phyloP scores from a whole-genome alignment of 129 eudicot species.

The Chrysanthemum lavandulifolium region DNA sequence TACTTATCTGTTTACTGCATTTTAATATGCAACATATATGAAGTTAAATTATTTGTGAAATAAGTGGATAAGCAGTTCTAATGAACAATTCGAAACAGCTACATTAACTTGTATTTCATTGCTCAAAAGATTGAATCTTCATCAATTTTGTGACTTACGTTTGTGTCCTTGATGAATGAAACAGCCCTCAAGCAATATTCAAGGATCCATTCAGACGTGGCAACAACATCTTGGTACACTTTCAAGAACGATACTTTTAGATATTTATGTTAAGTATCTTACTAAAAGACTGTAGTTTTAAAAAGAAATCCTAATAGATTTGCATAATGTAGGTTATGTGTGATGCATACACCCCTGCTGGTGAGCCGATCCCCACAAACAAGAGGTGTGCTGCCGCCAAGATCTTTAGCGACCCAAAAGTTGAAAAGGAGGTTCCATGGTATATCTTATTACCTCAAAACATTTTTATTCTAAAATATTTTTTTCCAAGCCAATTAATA shows the following conservation, averaged over 20 bases:
- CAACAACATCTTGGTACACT: constrained; percentile 68
- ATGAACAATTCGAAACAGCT: too few relatives aligned
- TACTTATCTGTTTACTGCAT: too few relatives aligned
- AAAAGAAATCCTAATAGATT: background rate
- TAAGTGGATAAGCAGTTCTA: too few relatives aligned
- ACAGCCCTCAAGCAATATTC: constrained; percentile 97
- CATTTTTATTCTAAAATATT: too few relatives aligned
- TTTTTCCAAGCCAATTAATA: background rate
- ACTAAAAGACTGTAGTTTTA: too few relatives aligned
- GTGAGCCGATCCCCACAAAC: constrained; percentile 93
- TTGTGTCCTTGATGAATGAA: constrained; percentile 19
- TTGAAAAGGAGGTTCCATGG: constrained; percentile 84
- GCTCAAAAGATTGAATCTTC: too few relatives aligned
- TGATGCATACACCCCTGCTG: constrained; percentile 93
- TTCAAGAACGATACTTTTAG: background rate
- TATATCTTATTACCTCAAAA: constrained; percentile 21
- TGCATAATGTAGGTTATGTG: constrained; percentile 68
- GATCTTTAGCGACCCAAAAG: constrained; percentile 74
- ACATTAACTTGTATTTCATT: too few relatives aligned
- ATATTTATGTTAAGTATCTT: background rate
- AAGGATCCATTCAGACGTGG: constrained; percentile 97
- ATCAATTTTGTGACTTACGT: too few relatives aligned
- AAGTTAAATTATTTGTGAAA: too few relatives aligned
- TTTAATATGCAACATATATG: too few relatives aligned
- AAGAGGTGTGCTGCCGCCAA: constrained; percentile 73